Conservation (phyloP, 208 protist genomes). For the Trypanosoma congolense region DNA sequence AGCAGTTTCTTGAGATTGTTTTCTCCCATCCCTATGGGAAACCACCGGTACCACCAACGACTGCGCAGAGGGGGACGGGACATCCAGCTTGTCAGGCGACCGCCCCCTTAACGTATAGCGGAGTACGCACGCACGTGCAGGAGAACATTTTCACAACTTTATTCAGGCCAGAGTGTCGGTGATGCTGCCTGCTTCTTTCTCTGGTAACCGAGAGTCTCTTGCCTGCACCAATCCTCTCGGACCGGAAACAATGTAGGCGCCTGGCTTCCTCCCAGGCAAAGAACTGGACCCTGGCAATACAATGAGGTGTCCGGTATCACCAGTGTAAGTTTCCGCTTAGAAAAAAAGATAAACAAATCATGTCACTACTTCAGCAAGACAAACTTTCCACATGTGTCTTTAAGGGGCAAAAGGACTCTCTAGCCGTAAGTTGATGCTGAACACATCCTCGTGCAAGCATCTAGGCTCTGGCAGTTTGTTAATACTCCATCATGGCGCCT, state of each 20-base stretch:
- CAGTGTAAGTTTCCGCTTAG: neutral
- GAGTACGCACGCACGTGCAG: slow-evolving; percentile 15
- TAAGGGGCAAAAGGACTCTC: too few species aligned
- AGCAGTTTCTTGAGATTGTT: neutral
- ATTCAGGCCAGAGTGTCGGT: slow-evolving; percentile 13
- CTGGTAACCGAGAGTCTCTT: slow-evolving; percentile 10
- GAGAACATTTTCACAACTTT: neutral
- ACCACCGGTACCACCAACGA: slow-evolving; percentile 25
- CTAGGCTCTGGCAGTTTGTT: too few species aligned
- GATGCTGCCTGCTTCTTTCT: slow-evolving; percentile 4
- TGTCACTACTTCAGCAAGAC: too few species aligned
- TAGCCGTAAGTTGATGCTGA: too few species aligned
- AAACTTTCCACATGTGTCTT: too few species aligned
- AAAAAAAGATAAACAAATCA: neutral
- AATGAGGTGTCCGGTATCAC: slow-evolving; percentile 5
- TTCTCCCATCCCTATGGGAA: neutral
- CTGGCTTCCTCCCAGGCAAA: slow-evolving; percentile 14
- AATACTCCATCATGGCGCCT: too few species aligned
- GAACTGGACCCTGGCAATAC: slow-evolving; percentile 9
- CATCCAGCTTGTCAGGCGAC: neutral
- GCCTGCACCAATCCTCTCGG: neutral
- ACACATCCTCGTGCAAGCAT: too few species aligned
- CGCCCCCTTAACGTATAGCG: neutral
- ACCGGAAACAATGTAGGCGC: slow-evolving; percentile 1
- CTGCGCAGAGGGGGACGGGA: slow-evolving; percentile 1